Conservation (phyloP, 2,329 filamentous ascomycete species). For the Parasarocladium wereldwijsianum region DNA sequence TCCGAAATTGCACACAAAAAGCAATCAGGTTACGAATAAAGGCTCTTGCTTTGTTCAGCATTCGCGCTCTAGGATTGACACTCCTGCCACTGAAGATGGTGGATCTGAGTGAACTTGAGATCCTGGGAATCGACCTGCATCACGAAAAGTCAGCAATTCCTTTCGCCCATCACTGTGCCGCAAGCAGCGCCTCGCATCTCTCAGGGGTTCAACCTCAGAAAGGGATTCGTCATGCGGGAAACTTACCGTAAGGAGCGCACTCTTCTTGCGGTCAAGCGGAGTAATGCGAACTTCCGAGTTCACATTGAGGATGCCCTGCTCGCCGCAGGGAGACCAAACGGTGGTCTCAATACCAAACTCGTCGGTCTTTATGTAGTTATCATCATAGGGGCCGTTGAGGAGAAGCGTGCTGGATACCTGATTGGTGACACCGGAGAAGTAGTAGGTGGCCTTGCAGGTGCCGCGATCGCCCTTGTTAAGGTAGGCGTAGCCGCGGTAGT, state of each 20-base stretch:
- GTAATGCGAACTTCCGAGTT: conserved; percentile 4
- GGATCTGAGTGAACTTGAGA: conserved; percentile 5
- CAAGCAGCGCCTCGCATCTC: background rate
- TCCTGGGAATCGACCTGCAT: conserved; percentile 4
- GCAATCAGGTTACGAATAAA: no score
- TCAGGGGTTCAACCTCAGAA: background rate
- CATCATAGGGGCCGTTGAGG: conserved; percentile 3
- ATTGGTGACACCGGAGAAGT: conserved; percentile 3
- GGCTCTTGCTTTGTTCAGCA: no score
- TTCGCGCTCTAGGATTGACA: no score
- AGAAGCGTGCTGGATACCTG: conserved; percentile 2
- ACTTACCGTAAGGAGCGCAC: conserved; percentile 4
- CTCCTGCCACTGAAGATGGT: conserved; percentile 5
- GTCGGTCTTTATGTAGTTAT: conserved; percentile 5
- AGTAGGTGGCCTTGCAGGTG: conserved; percentile 4
- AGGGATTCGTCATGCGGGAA: background rate
- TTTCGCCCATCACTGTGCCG: background rate
- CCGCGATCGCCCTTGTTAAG: conserved; percentile 3
- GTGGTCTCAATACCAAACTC: conserved; percentile 4
- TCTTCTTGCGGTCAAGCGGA: conserved; percentile 4
- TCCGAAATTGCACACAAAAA: no score
- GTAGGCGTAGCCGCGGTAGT: conserved; percentile 5
- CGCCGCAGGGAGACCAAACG: conserved; percentile 4
- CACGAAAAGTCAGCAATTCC: conserved; percentile 2
- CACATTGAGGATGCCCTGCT: conserved; percentile 3